These are phyloP conservation scores for Spizellomyces sp. DNA, from an alignment of 192 early-diverging fungal species.

Conservation along the genomic window DNA sequence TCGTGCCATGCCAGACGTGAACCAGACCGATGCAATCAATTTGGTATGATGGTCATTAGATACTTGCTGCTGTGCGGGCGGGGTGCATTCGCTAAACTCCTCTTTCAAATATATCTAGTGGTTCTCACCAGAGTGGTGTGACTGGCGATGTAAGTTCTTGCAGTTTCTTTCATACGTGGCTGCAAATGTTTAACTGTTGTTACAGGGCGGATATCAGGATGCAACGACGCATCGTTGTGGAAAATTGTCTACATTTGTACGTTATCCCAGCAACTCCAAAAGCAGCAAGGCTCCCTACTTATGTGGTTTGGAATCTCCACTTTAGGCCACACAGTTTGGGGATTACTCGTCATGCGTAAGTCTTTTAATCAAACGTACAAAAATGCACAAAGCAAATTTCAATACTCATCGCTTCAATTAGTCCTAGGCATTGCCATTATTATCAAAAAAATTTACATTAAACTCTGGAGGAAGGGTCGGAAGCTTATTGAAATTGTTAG, in stretches of 20 bases:
- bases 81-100: too few species aligned
- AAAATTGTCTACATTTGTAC: slow-evolving; percentile 1
- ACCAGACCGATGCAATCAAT: too few species aligned
- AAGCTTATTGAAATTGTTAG: neutral
- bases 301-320: neutral
- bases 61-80: too few species aligned
- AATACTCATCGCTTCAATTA: neutral
- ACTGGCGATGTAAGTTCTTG: slow-evolving; percentile 11
- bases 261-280: neutral
- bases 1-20: too few species aligned
- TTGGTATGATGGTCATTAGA: too few species aligned
- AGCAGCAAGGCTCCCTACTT: neutral
- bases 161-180: neutral
- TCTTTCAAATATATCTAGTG: neutral
- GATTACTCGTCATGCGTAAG: neutral
- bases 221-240: neutral
- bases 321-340: neutral
- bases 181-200: neutral
- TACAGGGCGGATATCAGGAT: slow-evolving; percentile 5
- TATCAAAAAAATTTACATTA: neutral
- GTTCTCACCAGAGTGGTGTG: slow-evolving; percentile 9
- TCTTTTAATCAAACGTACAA: neutral
- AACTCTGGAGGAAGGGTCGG: neutral
- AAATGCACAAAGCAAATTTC: neutral
- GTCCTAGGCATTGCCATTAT: neutral